Evolutionary conservation across 31 red algal genomes (phyloP), one percentile per base, ranked within the genome.

Genomic region (Asparagopsis taxiformis): DNA sequence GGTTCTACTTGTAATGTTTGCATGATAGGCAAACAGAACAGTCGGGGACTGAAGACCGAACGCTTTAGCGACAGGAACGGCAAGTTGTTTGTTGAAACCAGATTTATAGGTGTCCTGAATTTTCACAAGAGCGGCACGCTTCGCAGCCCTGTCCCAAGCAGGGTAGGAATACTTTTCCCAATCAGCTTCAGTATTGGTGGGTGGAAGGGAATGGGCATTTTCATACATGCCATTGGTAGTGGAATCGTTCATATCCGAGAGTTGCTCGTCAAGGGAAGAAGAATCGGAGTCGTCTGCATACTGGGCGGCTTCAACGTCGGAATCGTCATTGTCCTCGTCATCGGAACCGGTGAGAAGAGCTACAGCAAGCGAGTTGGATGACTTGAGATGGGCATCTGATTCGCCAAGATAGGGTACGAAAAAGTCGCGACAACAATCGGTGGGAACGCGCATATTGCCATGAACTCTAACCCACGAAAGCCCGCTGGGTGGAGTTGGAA

Each of bases 381-480:
- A 80, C 35, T 65, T 38, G 2, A 75, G 50, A 26, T 80, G 63
- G 7, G 38, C 49, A 9, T 89, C 85, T 22, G 65, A 73, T 59
- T 89, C 85, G 32, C 74, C 85, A 44, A 89, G 44, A 66, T 89
- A 89, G 8, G 85, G 85, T n/a, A 89, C 74, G 59, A 59, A 74
- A 43, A 80, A 79, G 28, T 34, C 32, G 37, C 59, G 52, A 31
- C 50, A 57, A 50, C 50, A 77, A 7, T 70, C 50, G 22, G 69
- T 59, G 11, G 85, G 74, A 48, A 72, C 56, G 26, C 67, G 66
- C 59, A 89, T 68, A 59, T 89, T 89, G 11, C 43, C 35, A 25
- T 68, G 74, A 26, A 72, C 51, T 0, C 85, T 72, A 46, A 80
- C 50, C 85, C 85, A 89, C 20, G 73, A 36, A 3, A 79, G 36